A percentile compares a stretch with the other conserved stretches of the same genome.
phyloP scores from a whole-genome alignment of 2,329 filamentous ascomycete species.

The Byssochlamys sp. region DNA sequence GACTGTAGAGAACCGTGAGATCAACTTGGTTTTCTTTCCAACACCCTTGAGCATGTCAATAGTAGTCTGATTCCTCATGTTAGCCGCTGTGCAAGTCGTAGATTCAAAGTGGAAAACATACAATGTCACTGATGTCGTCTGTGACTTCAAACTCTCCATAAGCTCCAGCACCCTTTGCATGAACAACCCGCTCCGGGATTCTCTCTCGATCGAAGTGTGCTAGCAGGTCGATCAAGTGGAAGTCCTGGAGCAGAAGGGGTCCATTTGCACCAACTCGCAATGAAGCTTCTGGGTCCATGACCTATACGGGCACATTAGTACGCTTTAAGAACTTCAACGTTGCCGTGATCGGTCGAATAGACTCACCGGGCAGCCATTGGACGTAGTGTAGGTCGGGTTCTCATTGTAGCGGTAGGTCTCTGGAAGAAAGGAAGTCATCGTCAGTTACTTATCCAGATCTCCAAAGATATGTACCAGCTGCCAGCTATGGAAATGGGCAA shows the following conservation, averaged over 20 bases:
- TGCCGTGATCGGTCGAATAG: background rate
- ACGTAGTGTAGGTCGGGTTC: constrained; percentile 50
- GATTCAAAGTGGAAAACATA: constrained; percentile 9
- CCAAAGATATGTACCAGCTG: background rate
- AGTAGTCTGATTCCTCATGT: constrained; percentile 17
- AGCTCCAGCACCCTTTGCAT: constrained; percentile 34
- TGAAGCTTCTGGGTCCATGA: constrained; percentile 43
- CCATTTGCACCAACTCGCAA: constrained; percentile 50
- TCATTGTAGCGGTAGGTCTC: constrained; percentile 46
- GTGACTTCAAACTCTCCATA: constrained; percentile 38
- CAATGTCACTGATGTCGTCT: constrained; percentile 42
- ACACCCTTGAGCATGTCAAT: constrained; percentile 45
- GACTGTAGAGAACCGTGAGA: constrained; percentile 65
- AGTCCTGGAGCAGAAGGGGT: constrained; percentile 55
- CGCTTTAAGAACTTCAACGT: background rate
- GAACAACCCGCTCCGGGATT: constrained; percentile 35
- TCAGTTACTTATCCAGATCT: background rate
- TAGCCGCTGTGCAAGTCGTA: background rate
- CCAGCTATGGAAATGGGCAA: background rate
- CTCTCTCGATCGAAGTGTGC: constrained; percentile 34
- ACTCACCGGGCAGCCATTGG: constrained; percentile 46
- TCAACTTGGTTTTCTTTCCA: constrained; percentile 60
- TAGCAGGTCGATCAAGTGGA: constrained; percentile 55
- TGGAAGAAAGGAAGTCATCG: constrained; percentile 8
- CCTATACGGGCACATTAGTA: constrained; percentile 14